A percentile compares a stretch with the other conserved stretches of the same genome.
These are phyloP conservation scores for Solanum sparsipilum DNA, from an alignment of 257 asterid species.

Conservation along the genomic window DNA sequence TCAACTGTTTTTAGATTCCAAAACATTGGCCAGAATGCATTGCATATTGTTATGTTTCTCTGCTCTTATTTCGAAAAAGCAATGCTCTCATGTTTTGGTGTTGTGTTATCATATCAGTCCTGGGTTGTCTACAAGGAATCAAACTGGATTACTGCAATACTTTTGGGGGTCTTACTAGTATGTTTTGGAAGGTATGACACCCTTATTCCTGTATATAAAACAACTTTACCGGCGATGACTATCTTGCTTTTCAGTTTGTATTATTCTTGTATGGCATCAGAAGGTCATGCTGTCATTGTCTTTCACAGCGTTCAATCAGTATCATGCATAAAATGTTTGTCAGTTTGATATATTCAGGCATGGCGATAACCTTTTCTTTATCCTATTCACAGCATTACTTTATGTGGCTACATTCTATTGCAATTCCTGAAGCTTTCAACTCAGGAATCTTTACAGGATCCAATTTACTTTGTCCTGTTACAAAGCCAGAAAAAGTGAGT, in stretches of 20 bases:
- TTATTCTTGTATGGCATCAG: neutral
- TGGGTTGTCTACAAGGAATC: conserved; percentile 73
- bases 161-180: conserved; percentile 49
- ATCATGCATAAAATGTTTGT: neutral
- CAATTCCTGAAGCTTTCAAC: conserved; percentile 57
- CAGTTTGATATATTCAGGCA: neutral
- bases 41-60: neutral
- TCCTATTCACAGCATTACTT: conserved; percentile 53
- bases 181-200: conserved; percentile 64
- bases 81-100: conserved; percentile 1
- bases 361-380: neutral
- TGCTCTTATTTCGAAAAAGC: neutral
- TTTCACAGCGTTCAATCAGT: neutral
- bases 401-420: conserved; percentile 53
- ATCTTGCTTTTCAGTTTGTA: neutral
- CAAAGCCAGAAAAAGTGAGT: conserved; percentile 47
- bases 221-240: neutral
- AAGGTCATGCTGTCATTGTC: neutral
- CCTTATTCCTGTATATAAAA: neutral
- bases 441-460: conserved; percentile 59
- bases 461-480: conserved; percentile 59
- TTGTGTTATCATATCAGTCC: conserved; percentile 22
- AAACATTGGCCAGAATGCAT: neutral
- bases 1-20: neutral
- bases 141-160: conserved; percentile 35